phyloP scores from a whole-genome alignment of 768 basidiomycete genomes.

The Mycena vulgaris region DNA sequence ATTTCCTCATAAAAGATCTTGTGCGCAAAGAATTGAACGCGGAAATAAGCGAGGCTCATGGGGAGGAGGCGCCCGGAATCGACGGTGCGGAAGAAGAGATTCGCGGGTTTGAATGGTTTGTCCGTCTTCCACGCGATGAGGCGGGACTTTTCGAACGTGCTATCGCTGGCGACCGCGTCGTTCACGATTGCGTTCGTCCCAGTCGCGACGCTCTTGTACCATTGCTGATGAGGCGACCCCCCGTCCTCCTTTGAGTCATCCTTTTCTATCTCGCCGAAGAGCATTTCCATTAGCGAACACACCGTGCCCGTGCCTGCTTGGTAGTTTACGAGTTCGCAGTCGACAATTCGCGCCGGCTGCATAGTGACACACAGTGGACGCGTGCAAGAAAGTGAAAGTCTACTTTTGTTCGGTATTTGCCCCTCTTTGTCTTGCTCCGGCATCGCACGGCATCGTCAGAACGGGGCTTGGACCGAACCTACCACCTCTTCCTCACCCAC shows the following conservation, averaged over 20 bases:
- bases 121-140: conserved; percentile 41
- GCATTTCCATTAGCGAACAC: neutral
- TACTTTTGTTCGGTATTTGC: too few relatives aligned
- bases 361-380: neutral
- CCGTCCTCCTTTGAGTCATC: neutral
- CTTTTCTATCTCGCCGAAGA: conserved; percentile 17
- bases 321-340: conserved; percentile 10
- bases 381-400: neutral
- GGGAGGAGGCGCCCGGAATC: conserved; percentile 34
- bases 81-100: conserved; percentile 35
- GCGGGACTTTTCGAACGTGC: conserved; percentile 28
- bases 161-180: neutral
- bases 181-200: conserved; percentile 24
- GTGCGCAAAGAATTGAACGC: conserved; percentile 33
- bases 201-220: conserved; percentile 35
- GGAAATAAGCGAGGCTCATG: conserved; percentile 31
- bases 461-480: too few relatives aligned
- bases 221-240: conserved; percentile 35
- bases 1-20: conserved; percentile 8
- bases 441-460: too few relatives aligned
- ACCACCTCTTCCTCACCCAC: too few relatives aligned
- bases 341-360: conserved; percentile 1
- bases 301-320: neutral
- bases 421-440: too few relatives aligned
- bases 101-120: conserved; percentile 32